A percentile compares a stretch with the other conserved stretches of the same genome.
These are phyloP conservation scores for Lachnellula occidentalis DNA, from an alignment of 2,329 filamentous ascomycete species.

Conservation along the genomic window DNA sequence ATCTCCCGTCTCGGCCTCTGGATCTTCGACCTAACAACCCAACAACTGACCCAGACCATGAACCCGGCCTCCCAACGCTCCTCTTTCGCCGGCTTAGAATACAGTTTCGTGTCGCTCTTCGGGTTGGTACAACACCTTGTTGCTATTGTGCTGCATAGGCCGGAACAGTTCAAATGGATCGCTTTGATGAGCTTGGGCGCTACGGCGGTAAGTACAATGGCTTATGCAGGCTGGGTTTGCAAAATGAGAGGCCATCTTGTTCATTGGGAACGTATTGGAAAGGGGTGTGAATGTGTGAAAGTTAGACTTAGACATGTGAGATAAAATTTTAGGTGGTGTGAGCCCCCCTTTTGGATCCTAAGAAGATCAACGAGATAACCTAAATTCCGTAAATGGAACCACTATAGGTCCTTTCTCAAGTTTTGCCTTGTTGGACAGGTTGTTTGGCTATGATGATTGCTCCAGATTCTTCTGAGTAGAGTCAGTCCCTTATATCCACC, in stretches of 20 bases:
- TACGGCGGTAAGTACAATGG: constrained; percentile 29
- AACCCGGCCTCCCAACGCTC: constrained; percentile 32
- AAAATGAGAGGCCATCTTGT: constrained; percentile 36
- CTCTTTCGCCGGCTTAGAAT: constrained; percentile 39
- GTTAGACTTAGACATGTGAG: not conserved
- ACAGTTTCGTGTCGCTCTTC: constrained; percentile 35
- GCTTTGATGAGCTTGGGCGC: constrained; percentile 33
- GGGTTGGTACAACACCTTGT: constrained; percentile 35
- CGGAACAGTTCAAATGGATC: constrained; percentile 37
- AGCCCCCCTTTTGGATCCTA: not conserved
- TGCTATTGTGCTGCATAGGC: constrained; percentile 33
- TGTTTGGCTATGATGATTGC: too few species aligned
- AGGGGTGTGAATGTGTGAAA: constrained; percentile 6
- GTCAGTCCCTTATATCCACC: too few species aligned
- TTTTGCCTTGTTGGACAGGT: not conserved
- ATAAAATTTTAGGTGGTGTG: not conserved
- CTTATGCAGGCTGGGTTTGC: constrained; percentile 37
- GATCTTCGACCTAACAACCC: constrained; percentile 40
- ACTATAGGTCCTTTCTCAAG: not conserved
- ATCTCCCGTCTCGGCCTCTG: constrained; percentile 40
- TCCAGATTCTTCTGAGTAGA: too few species aligned
- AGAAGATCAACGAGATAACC: not conserved
- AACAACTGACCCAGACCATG: constrained; percentile 40
- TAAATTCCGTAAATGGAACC: not conserved
- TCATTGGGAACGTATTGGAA: constrained; percentile 34